Evolutionary conservation across 2,329 filamentous ascomycete genomes (phyloP).

Genomic region (Pseudocercospora vitis): DNA sequence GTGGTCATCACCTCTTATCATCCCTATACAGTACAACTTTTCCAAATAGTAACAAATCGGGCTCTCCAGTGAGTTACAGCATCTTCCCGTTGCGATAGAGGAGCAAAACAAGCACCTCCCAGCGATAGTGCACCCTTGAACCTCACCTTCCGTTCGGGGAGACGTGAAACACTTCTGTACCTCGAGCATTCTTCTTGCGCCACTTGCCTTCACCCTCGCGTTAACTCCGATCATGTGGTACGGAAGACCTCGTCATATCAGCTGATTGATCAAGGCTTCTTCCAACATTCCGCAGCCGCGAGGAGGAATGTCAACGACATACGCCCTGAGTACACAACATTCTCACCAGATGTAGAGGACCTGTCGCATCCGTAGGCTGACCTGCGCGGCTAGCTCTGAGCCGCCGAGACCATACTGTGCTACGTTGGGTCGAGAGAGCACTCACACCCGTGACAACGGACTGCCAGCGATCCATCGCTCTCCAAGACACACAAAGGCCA

Average conservation of each 20-base stretch:
- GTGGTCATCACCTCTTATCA: background rate
- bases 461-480: no score
- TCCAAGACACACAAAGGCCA: no score
- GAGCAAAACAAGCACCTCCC: no score
- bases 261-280: background rate
- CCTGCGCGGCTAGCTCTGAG: no score
- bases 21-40: background rate
- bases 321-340: no score
- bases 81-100: no score
- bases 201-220: background rate
- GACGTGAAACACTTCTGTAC: constrained; percentile 4
- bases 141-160: constrained; percentile 1
- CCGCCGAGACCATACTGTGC: no score
- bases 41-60: no score
- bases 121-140: background rate
- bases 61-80: no score
- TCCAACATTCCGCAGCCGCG: background rate
- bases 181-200: background rate
- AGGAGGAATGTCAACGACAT: background rate
- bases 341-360: background rate
- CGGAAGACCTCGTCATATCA: background rate
- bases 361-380: no score
- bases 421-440: no score
- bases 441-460: no score
- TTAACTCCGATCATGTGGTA: background rate